Conservation (phyloP, 2,329 filamentous ascomycete genomes). For the Scytalidium lignicola region DNA sequence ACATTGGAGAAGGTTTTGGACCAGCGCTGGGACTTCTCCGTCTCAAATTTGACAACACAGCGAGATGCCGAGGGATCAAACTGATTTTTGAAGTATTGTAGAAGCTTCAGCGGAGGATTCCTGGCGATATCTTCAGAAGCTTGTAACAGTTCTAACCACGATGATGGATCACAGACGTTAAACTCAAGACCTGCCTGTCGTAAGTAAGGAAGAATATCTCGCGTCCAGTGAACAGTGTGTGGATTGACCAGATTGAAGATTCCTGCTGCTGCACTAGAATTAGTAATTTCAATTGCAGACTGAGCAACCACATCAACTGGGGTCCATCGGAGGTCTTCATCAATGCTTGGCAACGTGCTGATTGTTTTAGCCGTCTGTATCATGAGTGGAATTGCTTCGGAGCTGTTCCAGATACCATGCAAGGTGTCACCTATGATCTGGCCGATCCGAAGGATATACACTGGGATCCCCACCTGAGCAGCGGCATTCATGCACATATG, state of each 20-base stretch:
- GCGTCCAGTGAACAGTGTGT: not conserved
- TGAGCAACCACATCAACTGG: not conserved
- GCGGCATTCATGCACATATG: constrained; percentile 35
- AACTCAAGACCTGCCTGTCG: not conserved
- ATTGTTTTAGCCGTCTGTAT: constrained; percentile 15
- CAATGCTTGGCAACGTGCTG: constrained; percentile 38
- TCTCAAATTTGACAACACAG: not conserved
- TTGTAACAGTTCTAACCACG: not conserved
- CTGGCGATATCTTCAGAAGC: not conserved
- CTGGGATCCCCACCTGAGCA: not conserved
- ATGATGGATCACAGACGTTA: not conserved
- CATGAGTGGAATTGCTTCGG: not conserved
- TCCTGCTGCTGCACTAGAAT: not conserved
- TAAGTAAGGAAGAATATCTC: not conserved
- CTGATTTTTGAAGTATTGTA: not conserved
- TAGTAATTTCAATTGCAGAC: not conserved
- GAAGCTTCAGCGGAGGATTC: constrained; percentile 1
- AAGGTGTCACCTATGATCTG: constrained; percentile 36
- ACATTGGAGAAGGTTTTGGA: not conserved
- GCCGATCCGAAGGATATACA: constrained; percentile 38
- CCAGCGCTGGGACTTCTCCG: not conserved
- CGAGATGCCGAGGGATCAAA: not conserved
- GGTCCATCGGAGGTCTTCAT: constrained; percentile 27
- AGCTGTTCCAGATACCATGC: not conserved
- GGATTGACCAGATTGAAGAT: not conserved